Conservation (phyloP, 1,284 basidiomycete genomes). For the Microbotryum violaceum region DNA sequence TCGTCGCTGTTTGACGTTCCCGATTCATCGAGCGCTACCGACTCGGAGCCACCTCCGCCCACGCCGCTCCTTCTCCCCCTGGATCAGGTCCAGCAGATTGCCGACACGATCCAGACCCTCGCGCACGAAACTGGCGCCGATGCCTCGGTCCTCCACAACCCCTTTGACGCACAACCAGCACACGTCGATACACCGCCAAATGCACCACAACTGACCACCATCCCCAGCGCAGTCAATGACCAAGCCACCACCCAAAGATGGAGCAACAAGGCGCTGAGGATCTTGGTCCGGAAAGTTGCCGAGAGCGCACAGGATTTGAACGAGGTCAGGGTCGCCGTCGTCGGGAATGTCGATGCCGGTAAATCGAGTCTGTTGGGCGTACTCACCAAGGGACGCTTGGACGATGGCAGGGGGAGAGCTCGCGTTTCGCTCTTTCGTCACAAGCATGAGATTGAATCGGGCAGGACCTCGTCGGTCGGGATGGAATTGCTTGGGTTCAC, state of each 20-base stretch:
- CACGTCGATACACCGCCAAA: not conserved
- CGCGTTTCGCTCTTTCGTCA: conserved; percentile 89
- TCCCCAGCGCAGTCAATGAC: conserved; percentile 22
- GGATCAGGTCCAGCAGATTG: conserved; percentile 12
- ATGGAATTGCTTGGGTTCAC: conserved; percentile 75
- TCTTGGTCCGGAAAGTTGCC: conserved; percentile 32
- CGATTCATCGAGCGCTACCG: not conserved
- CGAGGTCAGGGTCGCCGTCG: conserved; percentile 89
- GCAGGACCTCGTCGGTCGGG: conserved; percentile 59
- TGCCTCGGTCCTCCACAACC: conserved; percentile 20
- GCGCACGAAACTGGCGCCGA: conserved; percentile 6
- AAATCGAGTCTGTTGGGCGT: conserved; percentile 85
- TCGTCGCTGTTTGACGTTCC: conserved; percentile 28
- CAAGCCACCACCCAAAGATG: conserved; percentile 26
- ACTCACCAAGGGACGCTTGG: conserved; percentile 62
- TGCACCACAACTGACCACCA: not conserved
- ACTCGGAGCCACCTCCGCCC: too few species aligned
- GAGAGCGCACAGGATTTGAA: conserved; percentile 40
- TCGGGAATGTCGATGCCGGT: conserved; percentile 74
- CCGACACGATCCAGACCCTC: not conserved
- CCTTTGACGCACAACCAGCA: conserved; percentile 6
- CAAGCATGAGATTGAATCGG: conserved; percentile 95
- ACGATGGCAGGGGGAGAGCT: conserved; percentile 90
- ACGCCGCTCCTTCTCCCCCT: conserved; percentile 1
- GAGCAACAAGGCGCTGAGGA: conserved; percentile 28